Conservation (phyloP, 2,329 filamentous ascomycete genomes). For the Fusarium algeriense region DNA sequence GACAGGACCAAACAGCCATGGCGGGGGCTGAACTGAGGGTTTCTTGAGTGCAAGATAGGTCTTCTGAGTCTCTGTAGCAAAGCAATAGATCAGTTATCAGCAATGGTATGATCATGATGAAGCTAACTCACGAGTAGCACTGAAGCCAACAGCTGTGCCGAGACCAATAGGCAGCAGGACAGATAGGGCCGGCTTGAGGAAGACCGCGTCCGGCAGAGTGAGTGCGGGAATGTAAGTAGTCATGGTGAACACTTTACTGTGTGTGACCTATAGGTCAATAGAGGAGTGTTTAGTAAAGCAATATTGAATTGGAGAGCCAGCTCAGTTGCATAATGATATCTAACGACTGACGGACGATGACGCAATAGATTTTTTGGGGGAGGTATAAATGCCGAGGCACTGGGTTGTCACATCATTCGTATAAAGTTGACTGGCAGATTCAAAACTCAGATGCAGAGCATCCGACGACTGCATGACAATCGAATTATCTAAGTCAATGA, state of each 20-base stretch:
- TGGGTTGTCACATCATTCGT: slow-evolving; percentile 4
- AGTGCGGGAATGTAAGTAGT: slow-evolving; percentile 83
- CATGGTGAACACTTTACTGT: slow-evolving; percentile 64
- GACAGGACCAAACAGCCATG: slow-evolving; percentile 72
- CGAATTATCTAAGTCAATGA: slow-evolving; percentile 8
- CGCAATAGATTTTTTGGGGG: slow-evolving; percentile 38
- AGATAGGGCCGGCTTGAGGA: slow-evolving; percentile 77
- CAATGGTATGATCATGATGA: background rate
- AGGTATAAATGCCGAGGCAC: slow-evolving; percentile 12
- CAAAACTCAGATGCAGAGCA: slow-evolving; percentile 24
- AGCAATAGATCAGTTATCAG: background rate
- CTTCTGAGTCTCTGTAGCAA: slow-evolving; percentile 65
- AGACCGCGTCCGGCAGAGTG: slow-evolving; percentile 78
- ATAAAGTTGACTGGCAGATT: slow-evolving; percentile 35
- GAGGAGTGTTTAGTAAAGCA: slow-evolving; percentile 4
- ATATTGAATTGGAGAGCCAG: background rate
- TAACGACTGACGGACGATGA: slow-evolving; percentile 33
- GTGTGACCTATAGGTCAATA: background rate
- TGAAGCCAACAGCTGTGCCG: slow-evolving; percentile 79
- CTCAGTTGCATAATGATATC: slow-evolving; percentile 16
- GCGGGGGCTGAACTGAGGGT: slow-evolving; percentile 71
- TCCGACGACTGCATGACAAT: slow-evolving; percentile 18
- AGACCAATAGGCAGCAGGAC: slow-evolving; percentile 81
- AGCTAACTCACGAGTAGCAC: slow-evolving; percentile 68
- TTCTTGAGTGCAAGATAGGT: slow-evolving; percentile 77